phyloP scores from a whole-genome alignment of 1,284 basidiomycete species.

The Boletellus deceptivus region DNA sequence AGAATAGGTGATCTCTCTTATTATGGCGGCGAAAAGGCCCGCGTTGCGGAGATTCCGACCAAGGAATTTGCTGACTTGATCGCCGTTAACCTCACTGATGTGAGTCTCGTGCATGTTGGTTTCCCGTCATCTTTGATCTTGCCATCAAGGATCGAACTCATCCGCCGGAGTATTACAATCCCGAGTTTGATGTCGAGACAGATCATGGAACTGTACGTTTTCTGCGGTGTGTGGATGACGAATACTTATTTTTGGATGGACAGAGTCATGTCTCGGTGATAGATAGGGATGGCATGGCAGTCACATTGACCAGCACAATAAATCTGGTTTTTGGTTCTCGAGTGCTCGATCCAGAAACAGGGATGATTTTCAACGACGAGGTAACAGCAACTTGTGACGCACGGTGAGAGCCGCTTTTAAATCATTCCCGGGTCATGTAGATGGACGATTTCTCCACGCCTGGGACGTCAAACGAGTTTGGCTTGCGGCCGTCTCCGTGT shows the following conservation, averaged over 20 bases:
- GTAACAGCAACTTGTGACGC: conserved; percentile 24
- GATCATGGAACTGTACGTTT: conserved; percentile 84
- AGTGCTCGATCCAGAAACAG: conserved; percentile 82
- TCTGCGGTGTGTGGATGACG: conserved; percentile 1
- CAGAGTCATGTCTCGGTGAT: conserved; percentile 82
- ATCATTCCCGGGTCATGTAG: conserved; percentile 27
- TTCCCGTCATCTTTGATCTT: conserved; percentile 12
- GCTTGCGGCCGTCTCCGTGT: conserved; percentile 84
- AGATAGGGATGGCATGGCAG: conserved; percentile 83
- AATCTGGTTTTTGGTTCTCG: conserved; percentile 87
- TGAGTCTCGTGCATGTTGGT: conserved; percentile 31
- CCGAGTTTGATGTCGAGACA: conserved; percentile 70
- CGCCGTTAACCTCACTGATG: conserved; percentile 75
- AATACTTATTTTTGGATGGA: conserved; percentile 3
- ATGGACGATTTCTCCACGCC: conserved; percentile 91
- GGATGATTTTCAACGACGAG: conserved; percentile 89
- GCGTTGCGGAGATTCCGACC: conserved; percentile 67
- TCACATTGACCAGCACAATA: conserved; percentile 83
- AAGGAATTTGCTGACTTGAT: conserved; percentile 68
- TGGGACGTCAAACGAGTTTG: conserved; percentile 78
- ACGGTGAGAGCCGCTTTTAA: conserved; percentile 4
- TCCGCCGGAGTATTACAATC: conserved; percentile 77
- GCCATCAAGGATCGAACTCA: conserved; percentile 71
- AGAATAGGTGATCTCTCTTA: conserved; percentile 78
- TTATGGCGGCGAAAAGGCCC: conserved; percentile 47